Base-by-base conservation (phyloP, 2,329 filamentous ascomycete genomes). In the Pestalotiopsis sp. region DNA sequence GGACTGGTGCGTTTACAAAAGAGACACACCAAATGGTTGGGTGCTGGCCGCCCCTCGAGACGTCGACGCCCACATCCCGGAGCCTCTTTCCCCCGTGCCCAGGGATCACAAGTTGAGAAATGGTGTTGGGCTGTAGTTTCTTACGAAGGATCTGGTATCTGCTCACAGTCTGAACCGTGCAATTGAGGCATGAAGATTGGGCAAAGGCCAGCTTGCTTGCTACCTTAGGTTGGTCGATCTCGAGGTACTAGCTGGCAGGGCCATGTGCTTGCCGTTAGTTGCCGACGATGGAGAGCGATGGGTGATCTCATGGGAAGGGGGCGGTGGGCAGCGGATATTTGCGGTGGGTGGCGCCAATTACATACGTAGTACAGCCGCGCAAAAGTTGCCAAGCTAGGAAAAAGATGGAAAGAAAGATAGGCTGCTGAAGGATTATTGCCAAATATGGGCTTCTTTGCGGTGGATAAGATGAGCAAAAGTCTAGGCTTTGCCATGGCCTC, bases 231-330 rank as follows among this genome's bases (percentile, higher is more conserved):
- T 25, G 57, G 27, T 59, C 27, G 57, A 59, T 14, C 20, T 52
- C 7, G 14, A 17, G 6, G n/a, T n/a, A n/a, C 17, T 59, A 59
- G 57, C 31, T 61, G 59, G 31, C 31, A 36, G 45, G 31, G 59
- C 59, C 59, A 61, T 61, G 59, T 38, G 59, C 27, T 61, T 60
- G 27, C 27, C 31, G 59, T 61, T 61, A 61, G 59, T 36, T 61
- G 59, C 59, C 59, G 59, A 38, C 59, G 59, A 61, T 36, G 25
- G 20, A 58, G 17, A 17, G 25, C 31, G 39, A 27, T 11, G 17
- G 58, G 25, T 38, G 31, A 17, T 25, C 27, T 39, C 11, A n/a
- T 13, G 27, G 25, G 27, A 60, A 4, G 23, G 27, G 27, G 17
- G 25, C 57, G 31, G 31, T 20, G 25, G 59, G 25, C 27, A 13